A percentile compares a stretch with the other conserved stretches of the same genome.
Conservation (phyloP, 164 flowering plant species). For the Aristolochia fimbriata region DNA sequence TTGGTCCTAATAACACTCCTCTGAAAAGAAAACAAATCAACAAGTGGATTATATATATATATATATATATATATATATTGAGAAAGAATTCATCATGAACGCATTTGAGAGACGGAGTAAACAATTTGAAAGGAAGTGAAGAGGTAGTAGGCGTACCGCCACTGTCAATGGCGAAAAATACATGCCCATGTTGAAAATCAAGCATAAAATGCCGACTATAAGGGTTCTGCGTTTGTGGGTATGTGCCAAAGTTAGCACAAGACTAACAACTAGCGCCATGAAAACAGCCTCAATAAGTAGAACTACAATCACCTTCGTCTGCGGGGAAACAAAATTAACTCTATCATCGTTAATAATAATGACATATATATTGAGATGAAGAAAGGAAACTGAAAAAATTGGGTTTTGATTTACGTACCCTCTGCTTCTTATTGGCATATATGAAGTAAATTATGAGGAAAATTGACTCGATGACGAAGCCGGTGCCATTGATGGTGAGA, state of each 20-base stretch:
- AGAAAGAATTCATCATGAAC: no score
- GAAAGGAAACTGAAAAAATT: neutral
- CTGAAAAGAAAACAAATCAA: no score
- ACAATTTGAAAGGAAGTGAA: no score
- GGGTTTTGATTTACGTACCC: constrained; percentile 21
- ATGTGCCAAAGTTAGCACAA: constrained; percentile 20
- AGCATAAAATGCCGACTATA: constrained; percentile 46
- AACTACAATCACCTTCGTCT: constrained; percentile 9
- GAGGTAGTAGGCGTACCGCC: constrained; percentile 6
- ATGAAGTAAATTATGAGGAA: constrained; percentile 20
- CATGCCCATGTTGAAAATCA: constrained; percentile 45
- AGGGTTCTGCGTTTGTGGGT: constrained; percentile 17
- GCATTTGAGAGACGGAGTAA: no score
- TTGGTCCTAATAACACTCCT: no score
- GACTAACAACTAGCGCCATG: constrained; percentile 14
- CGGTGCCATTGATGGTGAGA: constrained; percentile 31
- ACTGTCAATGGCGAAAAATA: constrained; percentile 46
- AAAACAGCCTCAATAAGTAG: constrained; percentile 18
- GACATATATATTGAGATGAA: no score
- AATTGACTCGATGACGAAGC: constrained; percentile 19
- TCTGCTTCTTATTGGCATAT: constrained; percentile 15
- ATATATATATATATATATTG: no score
- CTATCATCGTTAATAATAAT: no score
- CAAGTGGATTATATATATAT: no score
- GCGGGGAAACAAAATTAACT: neutral